Conservation (phyloP, 2,329 filamentous ascomycete genomes). For the Beauveria sp. region DNA sequence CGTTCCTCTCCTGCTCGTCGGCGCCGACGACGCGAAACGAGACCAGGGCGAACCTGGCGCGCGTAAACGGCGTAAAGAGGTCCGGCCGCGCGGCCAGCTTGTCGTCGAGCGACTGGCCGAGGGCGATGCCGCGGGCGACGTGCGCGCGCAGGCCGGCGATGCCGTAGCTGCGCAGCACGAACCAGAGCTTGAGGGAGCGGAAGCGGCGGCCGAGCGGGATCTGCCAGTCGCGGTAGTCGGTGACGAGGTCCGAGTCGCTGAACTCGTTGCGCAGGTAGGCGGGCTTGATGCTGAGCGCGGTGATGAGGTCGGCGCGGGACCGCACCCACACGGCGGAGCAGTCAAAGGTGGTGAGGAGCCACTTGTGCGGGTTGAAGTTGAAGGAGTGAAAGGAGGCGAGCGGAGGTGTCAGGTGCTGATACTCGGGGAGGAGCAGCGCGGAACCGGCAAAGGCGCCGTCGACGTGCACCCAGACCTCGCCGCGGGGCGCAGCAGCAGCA, state of each 20-base stretch:
- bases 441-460: constrained; percentile 91
- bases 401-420: constrained; percentile 57
- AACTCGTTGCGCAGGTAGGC: constrained; percentile 76
- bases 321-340: constrained; percentile 73
- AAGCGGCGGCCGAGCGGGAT: constrained; percentile 88
- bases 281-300: constrained; percentile 65
- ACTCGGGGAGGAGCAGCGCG: constrained; percentile 74
- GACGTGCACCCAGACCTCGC: constrained; percentile 80
- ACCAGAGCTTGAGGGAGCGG: constrained; percentile 89
- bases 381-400: constrained; percentile 74
- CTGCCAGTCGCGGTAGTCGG: constrained; percentile 96
- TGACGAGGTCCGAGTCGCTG: constrained; percentile 76
- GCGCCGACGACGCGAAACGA: constrained; percentile 56
- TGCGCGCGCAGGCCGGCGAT: constrained; percentile 67
- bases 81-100: constrained; percentile 54
- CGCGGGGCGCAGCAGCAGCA: constrained; percentile 18
- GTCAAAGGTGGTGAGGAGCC: constrained; percentile 92
- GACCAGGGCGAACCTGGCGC: constrained; percentile 70
- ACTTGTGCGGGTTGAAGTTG: constrained; percentile 96
- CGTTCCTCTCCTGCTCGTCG: constrained; percentile 52
- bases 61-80: constrained; percentile 68
- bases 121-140: constrained; percentile 58
- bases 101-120: constrained; percentile 63
- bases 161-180: constrained; percentile 79
- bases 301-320: constrained; percentile 64